phyloP scores from a whole-genome alignment of 2,329 filamentous ascomycete genomes.

The Diaporthe capsici region DNA sequence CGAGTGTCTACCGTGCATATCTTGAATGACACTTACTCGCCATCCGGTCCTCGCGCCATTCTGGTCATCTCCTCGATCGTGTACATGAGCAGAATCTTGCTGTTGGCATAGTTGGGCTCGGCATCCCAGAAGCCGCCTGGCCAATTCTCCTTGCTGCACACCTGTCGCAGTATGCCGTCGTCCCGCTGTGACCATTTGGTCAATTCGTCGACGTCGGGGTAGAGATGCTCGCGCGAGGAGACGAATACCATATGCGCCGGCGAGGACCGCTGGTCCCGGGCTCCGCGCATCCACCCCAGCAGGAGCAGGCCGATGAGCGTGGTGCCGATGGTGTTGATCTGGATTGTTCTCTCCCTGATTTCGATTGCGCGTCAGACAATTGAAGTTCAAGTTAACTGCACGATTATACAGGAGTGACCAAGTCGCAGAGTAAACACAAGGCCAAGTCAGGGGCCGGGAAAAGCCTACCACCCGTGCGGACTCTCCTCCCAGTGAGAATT shows the following conservation, averaged over 20 bases:
- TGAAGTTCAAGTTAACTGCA: background rate
- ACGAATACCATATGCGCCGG: conserved; percentile 47
- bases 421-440: too few species aligned
- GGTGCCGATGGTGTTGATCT: conserved; percentile 72
- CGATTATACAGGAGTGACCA: too few species aligned
- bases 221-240: conserved; percentile 44
- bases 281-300: conserved; percentile 58
- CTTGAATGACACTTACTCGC: conserved; percentile 42
- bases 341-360: conserved; percentile 63
- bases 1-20: background rate
- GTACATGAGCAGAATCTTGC: conserved; percentile 48
- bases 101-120: conserved; percentile 44
- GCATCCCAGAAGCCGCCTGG: conserved; percentile 31
- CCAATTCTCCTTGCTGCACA: conserved; percentile 47
- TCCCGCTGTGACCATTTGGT: conserved; percentile 31
- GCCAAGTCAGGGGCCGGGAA: too few species aligned
- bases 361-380: background rate
- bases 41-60: conserved; percentile 43
- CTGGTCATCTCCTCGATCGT: conserved; percentile 44
- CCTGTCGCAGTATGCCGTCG: conserved; percentile 45
- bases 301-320: conserved; percentile 67
- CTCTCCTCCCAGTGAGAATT: conserved; percentile 42
- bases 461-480: conserved; percentile 49
- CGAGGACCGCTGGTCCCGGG: conserved; percentile 44
- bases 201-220: conserved; percentile 44